These are phyloP conservation scores for Cardiospermum halicacabum DNA, from an alignment of 345 rosid genomes.

Conservation along the genomic window DNA sequence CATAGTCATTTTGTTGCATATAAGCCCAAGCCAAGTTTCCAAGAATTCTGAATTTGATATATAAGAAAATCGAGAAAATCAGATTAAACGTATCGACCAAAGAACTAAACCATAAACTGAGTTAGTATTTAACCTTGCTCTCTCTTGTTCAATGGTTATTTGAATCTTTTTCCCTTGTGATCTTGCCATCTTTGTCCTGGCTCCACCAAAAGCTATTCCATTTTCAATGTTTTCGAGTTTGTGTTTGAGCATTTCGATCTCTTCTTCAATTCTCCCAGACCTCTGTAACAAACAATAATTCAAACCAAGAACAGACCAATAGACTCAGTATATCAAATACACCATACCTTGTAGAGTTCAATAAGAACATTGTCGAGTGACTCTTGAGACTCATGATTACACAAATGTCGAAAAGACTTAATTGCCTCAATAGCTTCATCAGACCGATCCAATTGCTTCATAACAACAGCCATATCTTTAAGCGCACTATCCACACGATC, in stretches of 20 bases:
- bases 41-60: constrained; percentile 49
- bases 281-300: constrained; percentile 37
- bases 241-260: constrained; percentile 64
- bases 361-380: constrained; percentile 67
- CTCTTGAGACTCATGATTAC: constrained; percentile 63
- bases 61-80: constrained; percentile 1
- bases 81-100: background rate
- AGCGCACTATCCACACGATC: constrained; percentile 72
- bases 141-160: constrained; percentile 65
- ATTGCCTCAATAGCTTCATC: constrained; percentile 80
- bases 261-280: constrained; percentile 76
- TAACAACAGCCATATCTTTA: constrained; percentile 79
- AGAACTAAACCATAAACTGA: background rate
- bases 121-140: constrained; percentile 41
- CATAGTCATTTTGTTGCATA: constrained; percentile 61
- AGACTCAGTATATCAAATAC: background rate
- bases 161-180: constrained; percentile 72
- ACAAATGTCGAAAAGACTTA: constrained; percentile 71
- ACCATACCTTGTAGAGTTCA: constrained; percentile 68
- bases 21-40: constrained; percentile 94
- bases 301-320: background rate
- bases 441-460: constrained; percentile 63
- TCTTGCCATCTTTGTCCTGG: constrained; percentile 47
- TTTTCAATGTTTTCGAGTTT: constrained; percentile 62
- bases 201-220: constrained; percentile 46